Evolutionary conservation across 805 yeast genomes (phyloP), one percentile per base, ranked within the genome.

Genomic region (Suhomyces sp.): DNA sequence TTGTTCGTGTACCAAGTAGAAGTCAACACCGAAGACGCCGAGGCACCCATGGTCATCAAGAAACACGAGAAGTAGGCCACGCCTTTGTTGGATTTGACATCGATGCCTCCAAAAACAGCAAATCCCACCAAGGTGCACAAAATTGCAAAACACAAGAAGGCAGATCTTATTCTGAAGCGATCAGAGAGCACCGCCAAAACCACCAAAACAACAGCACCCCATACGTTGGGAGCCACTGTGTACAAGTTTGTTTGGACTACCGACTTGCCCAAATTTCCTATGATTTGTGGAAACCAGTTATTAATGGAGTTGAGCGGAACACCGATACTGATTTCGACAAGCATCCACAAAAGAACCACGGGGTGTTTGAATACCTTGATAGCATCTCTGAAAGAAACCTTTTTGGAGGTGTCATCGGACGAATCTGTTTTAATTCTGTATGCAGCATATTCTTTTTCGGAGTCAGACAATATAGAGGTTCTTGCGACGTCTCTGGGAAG

Each of bases 1-100:
- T 78, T 78, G 59, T 78, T 78, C 49, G 72, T 76, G 55, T 76
- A 78, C 82, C 82, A 78, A 1, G 81, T 75, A 1, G 81, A 76
- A 1, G 78, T 74, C 43, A 78, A 61, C 4, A 78, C 82, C 2
- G 82, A 77, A 2, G 80, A 73, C 9, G 80, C 77, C 3, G 77
- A 67, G 7, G 76, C 71, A 21, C 82, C 82, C 9, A 81, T 73
- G 4, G 79, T 74, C 80, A 78, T 77, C 51, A 76, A 64, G 61
- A 75, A 75, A 53, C 76, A 71, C 2, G 77, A 66, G 56, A 75
- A 73, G 55, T 75, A 75, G 8, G 77, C 78, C 3, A 60, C 76
- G 1, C 73, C 76, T n/a, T 68, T 33, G 53, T 77, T 71, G 6
- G 53, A 43, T 27, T 67, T 57, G 12, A 71, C 67, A 53, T 78